A percentile compares a stretch with the other conserved stretches of the same genome.
phyloP scores from a whole-genome alignment of 202 grass and related monocot species.

The Sporobolus alterniflorus region DNA sequence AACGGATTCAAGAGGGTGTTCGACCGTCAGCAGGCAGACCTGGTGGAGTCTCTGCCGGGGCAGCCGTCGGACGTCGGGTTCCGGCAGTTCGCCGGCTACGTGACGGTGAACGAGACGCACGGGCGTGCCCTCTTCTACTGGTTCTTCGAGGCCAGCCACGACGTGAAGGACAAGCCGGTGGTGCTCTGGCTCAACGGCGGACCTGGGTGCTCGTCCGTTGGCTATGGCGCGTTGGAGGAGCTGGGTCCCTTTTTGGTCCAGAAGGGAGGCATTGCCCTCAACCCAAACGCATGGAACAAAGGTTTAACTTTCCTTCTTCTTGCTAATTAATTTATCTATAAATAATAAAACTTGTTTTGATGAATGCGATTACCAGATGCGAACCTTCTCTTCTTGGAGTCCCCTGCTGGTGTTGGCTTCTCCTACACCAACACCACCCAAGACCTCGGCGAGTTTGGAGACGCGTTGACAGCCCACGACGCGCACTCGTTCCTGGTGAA shows the following conservation, averaged over 20 bases:
- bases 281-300: constrained; percentile 69
- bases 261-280: constrained; percentile 61
- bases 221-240: constrained; percentile 72
- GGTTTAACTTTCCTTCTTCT: not conserved
- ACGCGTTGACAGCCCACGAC: constrained; percentile 48
- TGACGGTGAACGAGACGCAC: constrained; percentile 45
- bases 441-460: constrained; percentile 28
- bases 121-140: constrained; percentile 47
- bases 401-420: constrained; percentile 56
- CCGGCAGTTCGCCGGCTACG: constrained; percentile 40
- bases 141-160: constrained; percentile 53
- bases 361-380: too few species aligned
- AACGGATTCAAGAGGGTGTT: constrained; percentile 2
- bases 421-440: constrained; percentile 52
- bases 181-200: constrained; percentile 57
- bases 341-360: too few species aligned
- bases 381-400: not conserved
- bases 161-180: constrained; percentile 28
- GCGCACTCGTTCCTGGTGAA: constrained; percentile 48
- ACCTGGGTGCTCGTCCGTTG: constrained; percentile 72
- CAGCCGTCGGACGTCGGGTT: constrained; percentile 48
- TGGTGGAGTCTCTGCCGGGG: constrained; percentile 34
- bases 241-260: constrained; percentile 55
- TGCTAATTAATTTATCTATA: too few species aligned
- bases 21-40: constrained; percentile 44